Conservation (phyloP, 345 rosid genomes). For the Trapa incisa region DNA sequence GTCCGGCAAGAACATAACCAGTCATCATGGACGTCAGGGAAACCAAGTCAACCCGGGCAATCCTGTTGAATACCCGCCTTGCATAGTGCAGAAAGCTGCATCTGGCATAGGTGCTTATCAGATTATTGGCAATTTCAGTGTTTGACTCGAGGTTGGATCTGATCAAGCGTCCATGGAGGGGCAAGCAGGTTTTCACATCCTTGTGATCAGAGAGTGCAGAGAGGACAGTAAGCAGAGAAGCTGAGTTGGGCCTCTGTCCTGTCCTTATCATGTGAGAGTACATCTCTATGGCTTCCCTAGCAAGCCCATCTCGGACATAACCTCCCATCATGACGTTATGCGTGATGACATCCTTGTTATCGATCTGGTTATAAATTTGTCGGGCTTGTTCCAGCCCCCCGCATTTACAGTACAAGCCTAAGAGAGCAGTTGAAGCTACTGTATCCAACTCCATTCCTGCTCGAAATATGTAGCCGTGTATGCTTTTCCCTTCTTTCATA, state of each 20-base stretch:
- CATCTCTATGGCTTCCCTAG: slow-evolving; percentile 12
- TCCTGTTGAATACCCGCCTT: background rate
- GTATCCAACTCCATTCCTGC: slow-evolving; percentile 17
- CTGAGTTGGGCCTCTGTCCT: slow-evolving; percentile 6
- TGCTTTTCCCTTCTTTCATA: slow-evolving; percentile 20
- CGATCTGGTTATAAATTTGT: background rate
- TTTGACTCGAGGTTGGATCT: background rate
- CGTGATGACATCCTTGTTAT: slow-evolving; percentile 17
- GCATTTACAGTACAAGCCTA: background rate
- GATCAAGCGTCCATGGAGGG: background rate
- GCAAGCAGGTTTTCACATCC: background rate
- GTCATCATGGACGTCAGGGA: background rate
- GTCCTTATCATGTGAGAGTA: slow-evolving; percentile 18
- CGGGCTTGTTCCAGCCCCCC: background rate
- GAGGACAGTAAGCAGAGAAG: background rate
- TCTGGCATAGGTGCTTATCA: background rate
- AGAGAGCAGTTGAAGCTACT: slow-evolving; percentile 20
- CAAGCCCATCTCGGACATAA: slow-evolving; percentile 15
- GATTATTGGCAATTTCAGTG: background rate
- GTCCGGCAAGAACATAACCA: background rate
- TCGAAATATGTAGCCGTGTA: slow-evolving; percentile 21
- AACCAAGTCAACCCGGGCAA: background rate
- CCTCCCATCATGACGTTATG: slow-evolving; percentile 26
- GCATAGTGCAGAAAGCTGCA: background rate
- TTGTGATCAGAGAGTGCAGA: background rate